Percentiles rank a stretch among this genome's conserved stretches.
Conservation (phyloP, 306 rosid species). For the Citrullus colocynthis region DNA sequence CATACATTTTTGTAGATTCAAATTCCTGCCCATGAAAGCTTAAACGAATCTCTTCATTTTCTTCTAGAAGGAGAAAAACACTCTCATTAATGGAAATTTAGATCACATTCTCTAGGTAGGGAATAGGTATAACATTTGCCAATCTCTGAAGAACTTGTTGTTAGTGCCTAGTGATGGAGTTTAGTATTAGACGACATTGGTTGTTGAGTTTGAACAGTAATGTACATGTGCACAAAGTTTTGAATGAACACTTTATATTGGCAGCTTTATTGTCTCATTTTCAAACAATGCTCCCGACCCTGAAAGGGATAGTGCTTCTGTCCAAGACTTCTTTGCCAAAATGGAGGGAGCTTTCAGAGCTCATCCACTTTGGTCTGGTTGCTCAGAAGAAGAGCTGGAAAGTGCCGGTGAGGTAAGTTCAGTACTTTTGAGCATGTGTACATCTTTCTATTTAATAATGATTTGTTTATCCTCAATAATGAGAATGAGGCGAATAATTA, state of each 20-base stretch:
- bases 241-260: neutral
- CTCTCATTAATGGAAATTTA: neutral
- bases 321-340: constrained; percentile 64
- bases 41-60: neutral
- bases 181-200: neutral
- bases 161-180: neutral
- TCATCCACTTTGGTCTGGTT: constrained; percentile 95
- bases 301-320: constrained; percentile 64
- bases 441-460: neutral
- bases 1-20: neutral
- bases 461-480: neutral
- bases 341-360: constrained; percentile 94
- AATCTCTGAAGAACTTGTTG: neutral
- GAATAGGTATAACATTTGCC: neutral
- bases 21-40: neutral
- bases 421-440: neutral
- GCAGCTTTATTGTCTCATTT: constrained; percentile 89
- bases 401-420: constrained; percentile 93
- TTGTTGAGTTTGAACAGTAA: neutral
- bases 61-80: neutral
- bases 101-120: neutral
- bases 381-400: constrained; percentile 89
- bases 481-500: neutral
- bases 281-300: constrained; percentile 83
- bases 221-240: neutral